These are phyloP conservation scores for Sungouiella thailandica DNA, from an alignment of 805 yeast genomes.

Conservation along the genomic window DNA sequence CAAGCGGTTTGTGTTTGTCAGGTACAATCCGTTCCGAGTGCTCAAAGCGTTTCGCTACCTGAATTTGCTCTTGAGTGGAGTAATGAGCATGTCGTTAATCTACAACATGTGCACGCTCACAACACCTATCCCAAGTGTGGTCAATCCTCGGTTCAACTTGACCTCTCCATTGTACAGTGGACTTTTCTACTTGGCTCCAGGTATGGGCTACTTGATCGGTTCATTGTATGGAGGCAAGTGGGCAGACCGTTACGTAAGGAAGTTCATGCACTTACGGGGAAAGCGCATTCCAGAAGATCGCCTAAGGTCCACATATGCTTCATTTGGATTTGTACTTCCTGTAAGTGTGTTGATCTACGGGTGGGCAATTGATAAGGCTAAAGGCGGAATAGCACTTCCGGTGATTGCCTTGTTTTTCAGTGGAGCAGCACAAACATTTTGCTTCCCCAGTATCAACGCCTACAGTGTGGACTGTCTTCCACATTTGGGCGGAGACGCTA, in stretches of 20 bases:
- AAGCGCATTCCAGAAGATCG: conserved; percentile 50
- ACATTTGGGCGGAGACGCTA: conserved; percentile 49
- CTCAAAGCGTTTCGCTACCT: conserved; percentile 37
- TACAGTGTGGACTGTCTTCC: conserved; percentile 59
- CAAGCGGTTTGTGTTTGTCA: conserved; percentile 36
- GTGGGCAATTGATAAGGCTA: conserved; percentile 44
- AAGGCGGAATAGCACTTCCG: conserved; percentile 55
- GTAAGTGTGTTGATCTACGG: conserved; percentile 46
- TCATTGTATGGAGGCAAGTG: conserved; percentile 43
- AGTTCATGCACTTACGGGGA: conserved; percentile 39
- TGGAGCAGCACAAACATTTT: conserved; percentile 48
- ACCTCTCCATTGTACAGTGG: conserved; percentile 46
- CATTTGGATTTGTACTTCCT: conserved; percentile 44
- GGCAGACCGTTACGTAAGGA: conserved; percentile 46
- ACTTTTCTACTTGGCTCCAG: conserved; percentile 53
- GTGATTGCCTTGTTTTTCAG: conserved; percentile 43
- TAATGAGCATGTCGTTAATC: conserved; percentile 35
- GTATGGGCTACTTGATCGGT: conserved; percentile 47
- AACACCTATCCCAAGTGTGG: conserved; percentile 52
- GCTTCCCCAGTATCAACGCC: conserved; percentile 50
- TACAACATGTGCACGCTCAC: conserved; percentile 48
- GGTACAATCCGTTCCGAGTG: conserved; percentile 45
- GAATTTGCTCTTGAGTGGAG: conserved; percentile 40
- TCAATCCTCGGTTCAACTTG: conserved; percentile 51
- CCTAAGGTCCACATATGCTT: conserved; percentile 34